These are phyloP conservation scores for Zangia roseola DNA, from an alignment of 768 basidiomycete genomes.

Conservation along the genomic window DNA sequence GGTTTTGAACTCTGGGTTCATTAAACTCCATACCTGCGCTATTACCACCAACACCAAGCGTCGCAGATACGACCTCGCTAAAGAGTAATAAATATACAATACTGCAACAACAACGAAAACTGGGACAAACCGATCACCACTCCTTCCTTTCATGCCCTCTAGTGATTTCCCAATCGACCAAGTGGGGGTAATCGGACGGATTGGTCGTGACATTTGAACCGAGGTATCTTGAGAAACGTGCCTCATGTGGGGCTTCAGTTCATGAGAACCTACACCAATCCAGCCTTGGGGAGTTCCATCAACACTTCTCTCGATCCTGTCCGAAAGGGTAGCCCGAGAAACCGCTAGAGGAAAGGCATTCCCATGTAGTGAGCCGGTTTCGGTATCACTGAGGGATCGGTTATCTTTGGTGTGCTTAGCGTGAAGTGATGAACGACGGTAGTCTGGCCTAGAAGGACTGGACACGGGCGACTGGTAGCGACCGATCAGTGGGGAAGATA, in stretches of 20 bases:
- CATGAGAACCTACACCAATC: conserved; percentile 7
- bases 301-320: not conserved
- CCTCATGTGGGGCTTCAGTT: conserved; percentile 9
- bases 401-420: not conserved
- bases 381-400: not conserved
- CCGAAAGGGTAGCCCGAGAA: not conserved
- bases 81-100: not conserved
- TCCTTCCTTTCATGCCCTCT: not conserved
- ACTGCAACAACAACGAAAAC: not conserved
- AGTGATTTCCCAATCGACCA: not conserved
- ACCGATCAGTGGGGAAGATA: conserved; percentile 14
- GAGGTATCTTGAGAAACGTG: not conserved
- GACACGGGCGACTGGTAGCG: not conserved
- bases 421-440: conserved; percentile 1
- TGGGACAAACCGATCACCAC: conserved; percentile 9
- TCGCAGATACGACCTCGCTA: conserved; percentile 3
- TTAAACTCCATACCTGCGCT: not conserved
- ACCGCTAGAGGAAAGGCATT: too few relatives aligned
- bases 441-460: not conserved
- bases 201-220: not conserved
- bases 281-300: not conserved
- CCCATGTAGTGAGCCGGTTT: not conserved
- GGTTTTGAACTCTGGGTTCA: not conserved
- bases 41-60: not conserved
- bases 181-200: not conserved